Percentiles rank a stretch among this genome's conserved stretches.
phyloP scores from a whole-genome alignment of 2,329 filamentous ascomycete species.

The Pseudopithomyces chartarum region DNA sequence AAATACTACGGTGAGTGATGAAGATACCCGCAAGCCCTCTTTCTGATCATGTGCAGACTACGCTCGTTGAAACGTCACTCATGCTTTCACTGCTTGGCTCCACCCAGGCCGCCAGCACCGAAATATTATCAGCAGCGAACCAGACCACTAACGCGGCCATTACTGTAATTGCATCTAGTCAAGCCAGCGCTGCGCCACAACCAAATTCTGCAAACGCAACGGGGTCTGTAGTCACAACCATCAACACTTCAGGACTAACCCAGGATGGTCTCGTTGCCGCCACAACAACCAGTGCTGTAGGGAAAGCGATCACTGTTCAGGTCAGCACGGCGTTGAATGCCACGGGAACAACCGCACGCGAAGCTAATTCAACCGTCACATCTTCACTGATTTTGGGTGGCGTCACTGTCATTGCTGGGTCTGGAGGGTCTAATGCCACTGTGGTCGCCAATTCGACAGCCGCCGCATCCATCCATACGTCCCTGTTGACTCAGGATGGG shows the following conservation, averaged over 20 bases:
- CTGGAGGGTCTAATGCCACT: conserved; percentile 4
- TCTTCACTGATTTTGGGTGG: neutral
- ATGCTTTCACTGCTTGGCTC: conserved; percentile 1
- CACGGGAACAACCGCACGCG: conserved; percentile 7
- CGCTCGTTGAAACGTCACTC: neutral
- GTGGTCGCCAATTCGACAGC: conserved; percentile 1
- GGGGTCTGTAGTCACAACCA: neutral
- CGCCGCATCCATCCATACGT: neutral
- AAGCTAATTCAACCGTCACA: conserved; percentile 7
- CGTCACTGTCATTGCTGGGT: conserved; percentile 13
- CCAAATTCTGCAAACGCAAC: neutral
- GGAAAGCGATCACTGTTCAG: conserved; percentile 12
- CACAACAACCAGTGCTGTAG: conserved; percentile 23
- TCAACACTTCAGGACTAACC: neutral
- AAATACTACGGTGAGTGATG: neutral
- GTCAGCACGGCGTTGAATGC: neutral
- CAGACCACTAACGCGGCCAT: neutral
- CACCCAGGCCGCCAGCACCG: neutral
- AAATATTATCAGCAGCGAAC: neutral
- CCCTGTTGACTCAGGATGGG: conserved; percentile 15
- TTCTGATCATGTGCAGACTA: neutral
- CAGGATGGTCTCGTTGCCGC: conserved; percentile 24
- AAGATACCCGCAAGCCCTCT: neutral
- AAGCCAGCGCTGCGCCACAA: neutral
- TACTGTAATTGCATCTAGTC: conserved; percentile 1